These are phyloP conservation scores for Calocybe gambosa DNA, from an alignment of 1,284 basidiomycete species.

Conservation along the genomic window DNA sequence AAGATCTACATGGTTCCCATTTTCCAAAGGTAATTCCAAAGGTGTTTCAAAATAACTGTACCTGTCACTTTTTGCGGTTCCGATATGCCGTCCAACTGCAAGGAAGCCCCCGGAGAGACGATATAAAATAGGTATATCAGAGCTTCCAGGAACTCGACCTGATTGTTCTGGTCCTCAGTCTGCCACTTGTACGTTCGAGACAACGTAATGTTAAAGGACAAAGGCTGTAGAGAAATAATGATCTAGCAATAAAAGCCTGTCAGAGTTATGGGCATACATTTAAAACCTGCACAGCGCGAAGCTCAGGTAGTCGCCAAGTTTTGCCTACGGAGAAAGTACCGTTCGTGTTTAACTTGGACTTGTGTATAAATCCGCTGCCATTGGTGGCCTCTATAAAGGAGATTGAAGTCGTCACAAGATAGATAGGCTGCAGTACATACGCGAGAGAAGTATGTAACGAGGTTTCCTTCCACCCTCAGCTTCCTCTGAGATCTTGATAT, in stretches of 20 bases:
- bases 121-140: conserved; percentile 64
- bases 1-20: conserved; percentile 2
- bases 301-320: conserved; percentile 86
- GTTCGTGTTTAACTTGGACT: conserved; percentile 94
- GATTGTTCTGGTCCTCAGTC: conserved; percentile 70
- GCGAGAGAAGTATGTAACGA: conserved; percentile 80
- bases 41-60: conserved; percentile 24
- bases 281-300: conserved; percentile 73
- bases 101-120: conserved; percentile 44
- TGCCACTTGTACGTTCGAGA: conserved; percentile 85
- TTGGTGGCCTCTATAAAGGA: conserved; percentile 49
- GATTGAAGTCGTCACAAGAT: conserved; percentile 8
- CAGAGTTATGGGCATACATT: conserved; percentile 32
- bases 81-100: conserved; percentile 51
- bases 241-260: not conserved
- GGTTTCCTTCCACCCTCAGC: conserved; percentile 67
- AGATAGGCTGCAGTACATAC: conserved; percentile 44
- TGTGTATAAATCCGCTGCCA: conserved; percentile 79
- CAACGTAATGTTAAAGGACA: conserved; percentile 74
- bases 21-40: not conserved
- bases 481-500: conserved; percentile 89
- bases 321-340: conserved; percentile 96
- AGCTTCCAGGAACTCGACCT: conserved; percentile 64
- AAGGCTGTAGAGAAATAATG: conserved; percentile 37
- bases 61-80: conserved; percentile 34